phyloP scores from a whole-genome alignment of 352 stramenopile species.

The Phytophthora megakarya region DNA sequence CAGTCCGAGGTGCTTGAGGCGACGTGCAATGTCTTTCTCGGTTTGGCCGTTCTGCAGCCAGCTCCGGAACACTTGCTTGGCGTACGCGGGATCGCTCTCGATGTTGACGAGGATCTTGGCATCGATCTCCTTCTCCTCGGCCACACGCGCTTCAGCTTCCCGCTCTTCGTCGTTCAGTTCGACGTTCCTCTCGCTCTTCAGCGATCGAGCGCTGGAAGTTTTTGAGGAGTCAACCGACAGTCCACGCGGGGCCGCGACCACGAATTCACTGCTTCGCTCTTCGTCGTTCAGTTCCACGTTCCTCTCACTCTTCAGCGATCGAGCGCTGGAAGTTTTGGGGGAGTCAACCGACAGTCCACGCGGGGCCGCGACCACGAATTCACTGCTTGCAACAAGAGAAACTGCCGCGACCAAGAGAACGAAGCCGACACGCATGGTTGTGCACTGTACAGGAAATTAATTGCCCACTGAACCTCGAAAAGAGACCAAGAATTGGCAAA shows the following conservation, averaged over 20 bases:
- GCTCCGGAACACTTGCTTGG: constrained; percentile 20
- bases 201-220: not conserved
- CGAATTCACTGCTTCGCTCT: too few species aligned
- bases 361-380: constrained; percentile 3
- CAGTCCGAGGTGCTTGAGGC: constrained; percentile 1
- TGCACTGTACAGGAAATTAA: not conserved
- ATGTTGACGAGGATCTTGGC: constrained; percentile 20
- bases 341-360: not conserved
- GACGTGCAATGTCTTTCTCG: constrained; percentile 24
- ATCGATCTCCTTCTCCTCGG: constrained; percentile 9
- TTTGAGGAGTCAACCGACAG: not conserved
- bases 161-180: constrained; percentile 1
- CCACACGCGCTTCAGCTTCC: constrained; percentile 6
- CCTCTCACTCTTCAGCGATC: not conserved
- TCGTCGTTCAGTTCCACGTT: not conserved
- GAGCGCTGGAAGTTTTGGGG: not conserved
- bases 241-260: not conserved
- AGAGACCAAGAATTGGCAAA: constrained; percentile 2
- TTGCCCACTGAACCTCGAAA: constrained; percentile 25
- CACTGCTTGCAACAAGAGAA: constrained; percentile 5
- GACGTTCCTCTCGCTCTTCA: constrained; percentile 1
- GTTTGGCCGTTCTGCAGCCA: constrained; percentile 29
- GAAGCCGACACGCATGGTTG: constrained; percentile 13
- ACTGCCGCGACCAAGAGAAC: constrained; percentile 3
- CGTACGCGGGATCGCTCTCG: constrained; percentile 15